Evolutionary conservation across 1,139 yeast genomes (phyloP).

Genomic region (Scheffersomyces segobiensis): DNA sequence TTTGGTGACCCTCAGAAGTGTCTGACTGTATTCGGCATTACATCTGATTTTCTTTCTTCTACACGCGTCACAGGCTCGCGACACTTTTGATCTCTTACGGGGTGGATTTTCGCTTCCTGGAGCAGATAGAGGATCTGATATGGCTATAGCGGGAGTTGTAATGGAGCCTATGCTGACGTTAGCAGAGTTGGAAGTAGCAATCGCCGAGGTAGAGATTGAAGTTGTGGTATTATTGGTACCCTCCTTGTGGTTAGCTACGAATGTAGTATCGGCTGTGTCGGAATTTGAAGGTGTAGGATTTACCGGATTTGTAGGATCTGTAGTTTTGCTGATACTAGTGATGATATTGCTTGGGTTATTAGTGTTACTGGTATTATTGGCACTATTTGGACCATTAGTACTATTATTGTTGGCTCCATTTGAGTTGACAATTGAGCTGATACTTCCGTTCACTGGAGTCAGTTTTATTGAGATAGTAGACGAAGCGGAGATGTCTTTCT

Average conservation of each 20-base stretch:
- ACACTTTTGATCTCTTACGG: constrained; percentile 63
- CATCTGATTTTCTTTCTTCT: constrained; percentile 64
- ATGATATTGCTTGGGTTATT: background rate
- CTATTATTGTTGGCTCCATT: background rate
- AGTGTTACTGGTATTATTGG: background rate
- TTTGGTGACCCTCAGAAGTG: constrained; percentile 45
- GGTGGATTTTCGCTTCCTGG: constrained; percentile 21
- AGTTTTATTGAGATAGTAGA: background rate
- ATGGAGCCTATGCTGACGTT: background rate
- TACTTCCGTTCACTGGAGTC: background rate
- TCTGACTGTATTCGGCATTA: constrained; percentile 52
- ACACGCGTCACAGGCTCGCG: constrained; percentile 70
- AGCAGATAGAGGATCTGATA: background rate
- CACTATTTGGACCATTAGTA: no score
- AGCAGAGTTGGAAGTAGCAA: background rate
- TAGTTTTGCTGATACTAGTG: background rate
- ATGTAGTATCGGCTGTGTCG: background rate
- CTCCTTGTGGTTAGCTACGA: background rate
- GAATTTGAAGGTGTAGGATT: background rate
- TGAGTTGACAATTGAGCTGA: background rate
- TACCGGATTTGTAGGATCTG: background rate
- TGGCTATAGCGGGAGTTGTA: background rate
- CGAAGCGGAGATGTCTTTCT: background rate
- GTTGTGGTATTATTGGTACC: background rate
- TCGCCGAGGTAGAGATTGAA: background rate